Evolutionary conservation across 176 grass and related monocot species (phyloP), one percentile per base, ranked within the genome.

Genomic region (Tillandsia fasciculata): DNA sequence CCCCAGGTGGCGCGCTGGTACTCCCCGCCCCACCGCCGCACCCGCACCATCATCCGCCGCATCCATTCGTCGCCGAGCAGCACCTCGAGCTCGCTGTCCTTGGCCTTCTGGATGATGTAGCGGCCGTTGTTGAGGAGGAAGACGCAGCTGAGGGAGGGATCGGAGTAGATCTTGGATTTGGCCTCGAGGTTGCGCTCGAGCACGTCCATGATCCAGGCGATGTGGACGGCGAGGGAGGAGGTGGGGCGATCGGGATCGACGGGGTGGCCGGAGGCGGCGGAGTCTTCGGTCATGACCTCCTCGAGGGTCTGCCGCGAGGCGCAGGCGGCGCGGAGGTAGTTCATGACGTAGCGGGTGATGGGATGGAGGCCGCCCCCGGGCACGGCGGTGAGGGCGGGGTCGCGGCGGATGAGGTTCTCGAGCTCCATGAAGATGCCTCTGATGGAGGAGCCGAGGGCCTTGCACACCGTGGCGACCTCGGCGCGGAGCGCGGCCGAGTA

Each of bases 131-230:
- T 99, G 82, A 99, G 87, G 15, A 99, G 70, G 71, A 99, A 99
- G 67, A 99, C 85, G 75, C 72, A 90, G 64, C 89, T 82, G 63
- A 99, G 86, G 12, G 94, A 75, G 0, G 80, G 82, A 52, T 99
- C 86, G 48, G 74, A 81, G 18, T 99, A 93, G 68, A 90, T 78
- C 82, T 93, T 91, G 8, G 94, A 92, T 49, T 99, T 99, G n/a
- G 77, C 79, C 66, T 99, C 94, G 50, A 99, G 50, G 65, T 99
- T 99, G 64, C 85, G 87, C 52, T 93, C 87, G 65, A 99, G 83
- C 63, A 99, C 94, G 72, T 99, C 94, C 94, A 99, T 99, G 82
- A 99, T 99, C 94, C 94, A 99, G 2, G 86, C 84, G 67, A 99
- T 84, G 52, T 99, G 89, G 74, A 99, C 85, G 1, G 94, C 87